Base-by-base conservation (phyloP, 2,329 filamentous ascomycete species). In the Meredithiella fracta region DNA sequence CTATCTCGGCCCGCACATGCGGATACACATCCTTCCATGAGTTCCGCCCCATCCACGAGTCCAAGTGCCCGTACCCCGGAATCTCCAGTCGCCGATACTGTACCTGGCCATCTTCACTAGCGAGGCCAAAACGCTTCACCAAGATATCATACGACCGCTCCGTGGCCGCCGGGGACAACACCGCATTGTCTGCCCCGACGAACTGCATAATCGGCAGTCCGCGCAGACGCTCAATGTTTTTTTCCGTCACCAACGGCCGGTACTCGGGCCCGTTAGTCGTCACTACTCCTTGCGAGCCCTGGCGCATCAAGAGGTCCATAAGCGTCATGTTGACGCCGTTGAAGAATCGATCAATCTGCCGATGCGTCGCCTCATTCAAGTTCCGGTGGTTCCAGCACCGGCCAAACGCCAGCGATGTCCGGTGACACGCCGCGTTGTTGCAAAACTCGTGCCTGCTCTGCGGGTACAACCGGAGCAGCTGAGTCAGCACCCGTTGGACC, bases 321-420 rank as follows among this genome's bases (percentile, higher is more conserved):
- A 76, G 67, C 1, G 70, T 72, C 76, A 82, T 82, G 64, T 76
- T 78, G 54, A 79, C 74, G 55, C 80, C 80, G 61, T 76, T 76
- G 57, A 84, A 77, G 66, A 82, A 79, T 31, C 74, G 72, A 64
- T 79, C 73, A 50, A 82, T 74, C 62, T 80, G 74, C 0, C 73
- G 67, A 65, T 84, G 81, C 1, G 81, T 85, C 2, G 75, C 78
- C 66, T 78, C 77, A 67, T 83, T 83, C 29, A 84, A 72, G 64
- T 84, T 83, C 2, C 62, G 64, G 65, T 85, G 81, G 62, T 74
- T 79, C 80, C 80, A 85, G 66, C 72, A 77, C 59, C 77, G 73
- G 37, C 80, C 80, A 61, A 82, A 84, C 14, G 78, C 72, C 23
- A 84, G 67, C 3, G 72, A 73, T 54, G 71, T 70, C 15, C 81